phyloP scores from a whole-genome alignment of 2,329 filamentous ascomycete genomes.

The Exophiala phaeomuriformis region DNA sequence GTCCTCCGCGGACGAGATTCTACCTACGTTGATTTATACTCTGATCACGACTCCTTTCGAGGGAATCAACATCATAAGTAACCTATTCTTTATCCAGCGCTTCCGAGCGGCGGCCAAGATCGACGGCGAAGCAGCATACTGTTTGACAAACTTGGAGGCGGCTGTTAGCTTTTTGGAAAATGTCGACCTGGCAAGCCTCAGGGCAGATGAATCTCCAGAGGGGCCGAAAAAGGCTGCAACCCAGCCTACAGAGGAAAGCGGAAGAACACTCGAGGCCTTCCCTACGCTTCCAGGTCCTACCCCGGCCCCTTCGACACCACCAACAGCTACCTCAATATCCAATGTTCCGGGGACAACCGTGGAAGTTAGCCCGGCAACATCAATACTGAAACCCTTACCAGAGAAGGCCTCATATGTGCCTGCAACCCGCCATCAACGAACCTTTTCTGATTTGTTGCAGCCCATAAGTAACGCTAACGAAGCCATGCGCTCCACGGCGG shows the following conservation, averaged over 20 bases:
- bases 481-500: constrained; percentile 76
- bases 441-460: constrained; percentile 79
- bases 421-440: constrained; percentile 56
- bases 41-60: constrained; percentile 85
- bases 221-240: constrained; percentile 52
- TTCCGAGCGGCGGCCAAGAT: constrained; percentile 82
- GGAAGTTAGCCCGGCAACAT: constrained; percentile 17
- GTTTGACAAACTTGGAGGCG: constrained; percentile 89
- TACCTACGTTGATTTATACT: constrained; percentile 93
- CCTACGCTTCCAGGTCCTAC: constrained; percentile 24
- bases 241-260: constrained; percentile 43
- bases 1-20: constrained; percentile 92
- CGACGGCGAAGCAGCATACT: constrained; percentile 91
- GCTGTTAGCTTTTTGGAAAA: constrained; percentile 91
- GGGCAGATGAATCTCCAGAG: constrained; percentile 67
- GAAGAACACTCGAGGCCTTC: constrained; percentile 21
- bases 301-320: constrained; percentile 11
- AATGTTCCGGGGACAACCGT: constrained; percentile 29
- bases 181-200: constrained; percentile 82
- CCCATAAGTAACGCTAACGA: constrained; percentile 76
- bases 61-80: constrained; percentile 82
- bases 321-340: constrained; percentile 19
- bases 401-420: constrained; percentile 21
- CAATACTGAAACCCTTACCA: constrained; percentile 24
- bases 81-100: constrained; percentile 86